These are phyloP conservation scores for Anthracocystis walkeri DNA, from an alignment of 1,284 basidiomycete genomes.

Conservation along the genomic window DNA sequence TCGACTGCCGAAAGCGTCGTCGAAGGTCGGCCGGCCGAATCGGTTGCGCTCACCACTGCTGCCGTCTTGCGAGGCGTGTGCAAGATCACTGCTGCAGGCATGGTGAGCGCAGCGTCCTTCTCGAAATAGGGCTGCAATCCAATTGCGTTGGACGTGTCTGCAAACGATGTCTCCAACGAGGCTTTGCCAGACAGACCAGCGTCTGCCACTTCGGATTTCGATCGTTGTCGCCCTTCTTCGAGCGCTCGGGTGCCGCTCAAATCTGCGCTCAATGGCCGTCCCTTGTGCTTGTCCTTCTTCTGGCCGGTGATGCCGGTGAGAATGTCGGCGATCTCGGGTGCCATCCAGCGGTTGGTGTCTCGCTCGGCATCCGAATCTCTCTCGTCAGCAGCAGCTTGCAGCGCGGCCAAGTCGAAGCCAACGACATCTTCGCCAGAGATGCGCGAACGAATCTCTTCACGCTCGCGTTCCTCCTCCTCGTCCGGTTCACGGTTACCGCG, in stretches of 20 bases:
- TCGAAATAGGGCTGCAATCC: slow-evolving; percentile 11
- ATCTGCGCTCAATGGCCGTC: slow-evolving; percentile 16
- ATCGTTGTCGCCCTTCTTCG: slow-evolving; percentile 24
- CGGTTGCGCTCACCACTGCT: slow-evolving; percentile 3
- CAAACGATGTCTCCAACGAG: slow-evolving; percentile 18
- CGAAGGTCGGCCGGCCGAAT: slow-evolving; percentile 11
- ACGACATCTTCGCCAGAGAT: slow-evolving; percentile 46
- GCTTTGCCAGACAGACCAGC: slow-evolving; percentile 13
- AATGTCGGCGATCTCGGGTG: slow-evolving; percentile 51
- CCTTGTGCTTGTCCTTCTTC: slow-evolving; percentile 43
- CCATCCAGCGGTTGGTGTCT: slow-evolving; percentile 46
- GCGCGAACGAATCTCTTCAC: slow-evolving; percentile 46
- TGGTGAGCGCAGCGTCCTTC: slow-evolving; percentile 22
- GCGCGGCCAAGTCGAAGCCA: slow-evolving; percentile 36
- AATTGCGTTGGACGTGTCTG: slow-evolving; percentile 9
- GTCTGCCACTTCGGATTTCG: slow-evolving; percentile 23
- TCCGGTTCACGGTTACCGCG: slow-evolving; percentile 57
- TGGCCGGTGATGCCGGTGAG: slow-evolving; percentile 36
- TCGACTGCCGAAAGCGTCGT: slow-evolving; percentile 13
- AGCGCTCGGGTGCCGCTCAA: slow-evolving; percentile 1
- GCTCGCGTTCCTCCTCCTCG: slow-evolving; percentile 49
- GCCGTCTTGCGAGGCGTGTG: slow-evolving; percentile 27
- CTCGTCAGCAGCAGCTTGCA: slow-evolving; percentile 39
- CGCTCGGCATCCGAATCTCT: slow-evolving; percentile 28
- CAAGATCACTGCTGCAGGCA: slow-evolving; percentile 34